Percentiles rank a stretch among this genome's conserved stretches.
Evolutionary conservation across 768 basidiomycete genomes (phyloP).

Genomic region (Leccinum disarticulatum): DNA sequence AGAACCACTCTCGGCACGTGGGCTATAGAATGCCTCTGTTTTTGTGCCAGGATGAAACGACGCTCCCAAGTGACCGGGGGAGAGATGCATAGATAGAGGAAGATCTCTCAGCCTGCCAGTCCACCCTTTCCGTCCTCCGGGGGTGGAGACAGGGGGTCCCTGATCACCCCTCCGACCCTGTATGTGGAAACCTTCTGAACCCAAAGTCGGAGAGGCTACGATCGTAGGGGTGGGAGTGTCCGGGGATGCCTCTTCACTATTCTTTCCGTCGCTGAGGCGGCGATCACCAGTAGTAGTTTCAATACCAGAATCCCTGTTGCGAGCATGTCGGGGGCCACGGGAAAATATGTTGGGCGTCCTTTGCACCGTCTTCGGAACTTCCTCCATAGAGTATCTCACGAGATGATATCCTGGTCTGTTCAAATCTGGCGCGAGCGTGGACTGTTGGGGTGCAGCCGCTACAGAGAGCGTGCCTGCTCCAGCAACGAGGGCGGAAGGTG

Average conservation of each 20-base stretch:
- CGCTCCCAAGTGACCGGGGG: constrained; percentile 14
- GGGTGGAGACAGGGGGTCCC: constrained; percentile 1
- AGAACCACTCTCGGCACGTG: constrained; percentile 15
- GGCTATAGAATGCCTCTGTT: constrained; percentile 4
- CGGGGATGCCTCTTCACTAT: constrained; percentile 13
- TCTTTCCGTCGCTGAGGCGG: constrained; percentile 1
- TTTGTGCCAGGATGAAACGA: constrained; percentile 13
- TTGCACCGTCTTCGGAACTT: neutral
- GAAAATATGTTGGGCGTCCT: constrained; percentile 3
- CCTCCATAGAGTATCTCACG: constrained; percentile 47
- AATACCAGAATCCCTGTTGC: constrained; percentile 14
- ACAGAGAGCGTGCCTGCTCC: constrained; percentile 66
- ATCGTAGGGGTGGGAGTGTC: constrained; percentile 19
- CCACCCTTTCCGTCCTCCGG: constrained; percentile 31
- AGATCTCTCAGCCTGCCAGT: constrained; percentile 41
- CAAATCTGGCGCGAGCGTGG: constrained; percentile 54
- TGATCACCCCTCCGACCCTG: neutral
- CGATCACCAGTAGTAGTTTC: neutral
- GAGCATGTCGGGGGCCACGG: constrained; percentile 10
- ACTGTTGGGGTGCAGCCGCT: constrained; percentile 51
- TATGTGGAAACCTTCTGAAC: constrained; percentile 7
- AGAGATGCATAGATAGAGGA: constrained; percentile 28
- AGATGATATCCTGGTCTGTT: constrained; percentile 65
- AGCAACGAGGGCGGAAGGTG: constrained; percentile 62
- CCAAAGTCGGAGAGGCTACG: constrained; percentile 14